Percentiles rank a stretch among this genome's conserved stretches.
Conservation (phyloP, 768 basidiomycete species). For the Mycena vitilis region DNA sequence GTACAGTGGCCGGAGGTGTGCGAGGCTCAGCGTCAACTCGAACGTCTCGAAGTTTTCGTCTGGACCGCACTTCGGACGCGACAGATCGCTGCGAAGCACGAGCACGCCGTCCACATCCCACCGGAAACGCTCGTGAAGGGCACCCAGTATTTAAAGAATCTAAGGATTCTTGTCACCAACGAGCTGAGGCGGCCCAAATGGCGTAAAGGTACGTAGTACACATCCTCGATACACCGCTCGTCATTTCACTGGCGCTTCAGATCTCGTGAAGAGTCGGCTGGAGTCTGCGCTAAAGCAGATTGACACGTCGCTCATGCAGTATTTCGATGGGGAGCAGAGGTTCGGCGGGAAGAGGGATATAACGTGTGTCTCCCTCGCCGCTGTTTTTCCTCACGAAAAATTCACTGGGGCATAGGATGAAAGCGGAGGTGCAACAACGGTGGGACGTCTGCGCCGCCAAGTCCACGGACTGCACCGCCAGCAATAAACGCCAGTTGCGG, state of each 20-base stretch:
- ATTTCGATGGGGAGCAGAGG: conserved; percentile 30
- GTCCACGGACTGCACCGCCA: conserved; percentile 19
- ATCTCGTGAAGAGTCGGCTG: conserved; percentile 16
- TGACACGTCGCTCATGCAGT: conserved; percentile 12
- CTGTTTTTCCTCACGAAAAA: not conserved
- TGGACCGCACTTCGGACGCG: conserved; percentile 27
- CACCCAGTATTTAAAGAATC: conserved; percentile 25
- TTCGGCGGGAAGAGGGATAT: conserved; percentile 25
- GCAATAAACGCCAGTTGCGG: conserved; percentile 20
- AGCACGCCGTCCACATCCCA: conserved; percentile 29
- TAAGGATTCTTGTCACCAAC: conserved; percentile 21
- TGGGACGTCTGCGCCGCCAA: conserved; percentile 34
- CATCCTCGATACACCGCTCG: no score
- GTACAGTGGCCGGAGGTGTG: conserved; percentile 26
- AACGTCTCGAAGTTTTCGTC: conserved; percentile 16
- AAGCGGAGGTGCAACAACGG: conserved; percentile 16
- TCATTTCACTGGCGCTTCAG: not conserved
- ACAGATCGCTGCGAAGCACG: conserved; percentile 24
- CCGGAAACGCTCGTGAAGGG: conserved; percentile 25
- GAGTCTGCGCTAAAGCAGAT: not conserved
- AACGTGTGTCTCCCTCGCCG: conserved; percentile 12
- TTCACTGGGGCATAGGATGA: conserved; percentile 5
- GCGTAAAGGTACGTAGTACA: conserved; percentile 13
- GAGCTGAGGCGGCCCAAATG: conserved; percentile 25
- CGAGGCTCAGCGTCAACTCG: conserved; percentile 31